Percentiles rank a stretch among this genome's conserved stretches.
These are phyloP conservation scores for Hemileccinum impolitum DNA, from an alignment of 768 basidiomycete genomes.

Conservation along the genomic window DNA sequence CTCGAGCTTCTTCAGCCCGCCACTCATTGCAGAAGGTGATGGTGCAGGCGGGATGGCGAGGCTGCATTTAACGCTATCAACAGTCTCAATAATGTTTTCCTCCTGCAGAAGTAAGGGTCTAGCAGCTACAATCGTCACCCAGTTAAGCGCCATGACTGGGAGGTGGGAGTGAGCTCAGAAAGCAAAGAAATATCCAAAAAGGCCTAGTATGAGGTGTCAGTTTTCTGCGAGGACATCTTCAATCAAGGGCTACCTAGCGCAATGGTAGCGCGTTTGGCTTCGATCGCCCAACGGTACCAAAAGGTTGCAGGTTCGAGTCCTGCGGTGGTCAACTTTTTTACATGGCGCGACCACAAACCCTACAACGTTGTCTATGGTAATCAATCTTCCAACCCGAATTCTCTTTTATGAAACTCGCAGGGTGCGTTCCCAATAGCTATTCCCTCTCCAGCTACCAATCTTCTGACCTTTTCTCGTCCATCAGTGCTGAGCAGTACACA, in stretches of 20 bases:
- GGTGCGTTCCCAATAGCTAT: conserved; percentile 57
- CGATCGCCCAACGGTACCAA: conserved; percentile 76
- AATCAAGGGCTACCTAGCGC: conserved; percentile 74
- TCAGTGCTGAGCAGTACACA: conserved; percentile 44
- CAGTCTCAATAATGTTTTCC: conserved; percentile 54
- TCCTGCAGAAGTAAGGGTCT: conserved; percentile 61
- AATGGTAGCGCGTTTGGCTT: conserved; percentile 97
- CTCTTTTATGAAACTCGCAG: conserved; percentile 55
- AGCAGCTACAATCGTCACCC: conserved; percentile 60
- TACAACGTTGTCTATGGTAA: background rate
- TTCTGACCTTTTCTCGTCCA: conserved; percentile 33
- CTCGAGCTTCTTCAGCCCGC: conserved; percentile 55
- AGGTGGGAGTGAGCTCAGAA: background rate
- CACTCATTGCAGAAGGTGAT: conserved; percentile 49
- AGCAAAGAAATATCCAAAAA: background rate
- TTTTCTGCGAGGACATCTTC: background rate
- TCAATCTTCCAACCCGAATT: conserved; percentile 15
- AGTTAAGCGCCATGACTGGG: conserved; percentile 85
- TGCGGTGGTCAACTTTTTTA: conserved; percentile 76
- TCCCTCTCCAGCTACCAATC: conserved; percentile 39
- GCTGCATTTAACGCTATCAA: conserved; percentile 58
- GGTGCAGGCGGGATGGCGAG: conserved; percentile 55
- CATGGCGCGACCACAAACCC: too few relatives aligned
- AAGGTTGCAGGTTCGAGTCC: conserved; percentile 97
- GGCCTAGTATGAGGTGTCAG: background rate